Evolutionary conservation across 148 eudicot genomes (phyloP).

Genomic region (Pouteria glomerata): DNA sequence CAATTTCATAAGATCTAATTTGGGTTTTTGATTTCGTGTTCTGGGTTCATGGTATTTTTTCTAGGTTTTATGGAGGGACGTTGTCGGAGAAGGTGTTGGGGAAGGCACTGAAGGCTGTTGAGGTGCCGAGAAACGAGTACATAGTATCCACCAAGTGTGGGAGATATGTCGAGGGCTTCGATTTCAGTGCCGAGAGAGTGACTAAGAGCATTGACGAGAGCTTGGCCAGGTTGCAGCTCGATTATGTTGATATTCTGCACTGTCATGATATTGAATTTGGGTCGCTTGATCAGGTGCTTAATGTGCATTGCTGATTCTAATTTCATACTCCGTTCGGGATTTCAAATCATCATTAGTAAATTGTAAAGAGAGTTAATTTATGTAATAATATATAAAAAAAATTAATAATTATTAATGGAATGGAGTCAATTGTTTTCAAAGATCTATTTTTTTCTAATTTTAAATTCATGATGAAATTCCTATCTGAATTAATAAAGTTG

Average conservation of each 20-base stretch:
- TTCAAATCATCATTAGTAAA: too few relatives aligned
- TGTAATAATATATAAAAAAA: too few relatives aligned
- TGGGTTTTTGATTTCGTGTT: constrained; percentile 3
- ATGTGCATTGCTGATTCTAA: not conserved
- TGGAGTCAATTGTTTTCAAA: too few relatives aligned
- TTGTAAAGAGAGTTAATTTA: too few relatives aligned
- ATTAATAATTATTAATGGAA: too few relatives aligned
- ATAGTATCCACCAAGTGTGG: constrained; percentile 95
- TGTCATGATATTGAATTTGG: constrained; percentile 98
- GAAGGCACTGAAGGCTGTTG: constrained; percentile 72
- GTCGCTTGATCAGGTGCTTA: constrained; percentile 85
- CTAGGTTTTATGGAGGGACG: constrained; percentile 90
- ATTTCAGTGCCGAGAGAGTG: constrained; percentile 94
- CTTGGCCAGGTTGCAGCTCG: constrained; percentile 89
- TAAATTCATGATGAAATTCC: too few relatives aligned
- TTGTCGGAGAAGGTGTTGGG: constrained; percentile 89
- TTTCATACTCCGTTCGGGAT: too few relatives aligned
- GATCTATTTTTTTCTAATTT: too few relatives aligned
- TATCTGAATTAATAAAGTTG: too few relatives aligned
- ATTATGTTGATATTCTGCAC: constrained; percentile 88
- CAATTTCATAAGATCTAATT: too few relatives aligned
- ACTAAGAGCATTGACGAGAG: constrained; percentile 95
- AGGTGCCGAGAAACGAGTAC: constrained; percentile 71
- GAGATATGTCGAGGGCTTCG: constrained; percentile 84
- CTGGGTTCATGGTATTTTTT: constrained; percentile 1